Conservation (phyloP, 176 grass and related monocot genomes). For the Ensete ventricosum region DNA sequence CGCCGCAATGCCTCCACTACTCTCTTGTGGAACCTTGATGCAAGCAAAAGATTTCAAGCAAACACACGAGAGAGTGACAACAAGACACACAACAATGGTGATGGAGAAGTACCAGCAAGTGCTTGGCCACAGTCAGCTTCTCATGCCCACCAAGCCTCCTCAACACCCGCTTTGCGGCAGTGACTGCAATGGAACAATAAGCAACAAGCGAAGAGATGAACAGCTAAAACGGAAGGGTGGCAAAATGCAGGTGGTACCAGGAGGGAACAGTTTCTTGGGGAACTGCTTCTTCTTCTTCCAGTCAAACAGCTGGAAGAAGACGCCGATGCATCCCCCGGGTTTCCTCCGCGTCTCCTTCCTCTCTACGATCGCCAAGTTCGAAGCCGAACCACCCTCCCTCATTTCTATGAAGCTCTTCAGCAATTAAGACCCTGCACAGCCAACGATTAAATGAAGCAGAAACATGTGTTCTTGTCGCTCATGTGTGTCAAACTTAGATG, state of each 20-base stretch:
- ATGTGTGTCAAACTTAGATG: not conserved
- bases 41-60: not conserved
- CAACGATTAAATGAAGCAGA: not conserved
- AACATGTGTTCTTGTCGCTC: not conserved
- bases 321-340: slow-evolving; percentile 42
- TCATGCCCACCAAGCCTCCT: slow-evolving; percentile 5
- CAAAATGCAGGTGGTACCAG: slow-evolving; percentile 35
- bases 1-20: slow-evolving; percentile 15
- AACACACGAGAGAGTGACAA: not conserved
- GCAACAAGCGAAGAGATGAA: not conserved
- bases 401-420: slow-evolving; percentile 15
- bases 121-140: slow-evolving; percentile 8
- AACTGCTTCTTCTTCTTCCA: slow-evolving; percentile 49
- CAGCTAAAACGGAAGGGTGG: slow-evolving; percentile 24
- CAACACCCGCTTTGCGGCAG: not conserved
- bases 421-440: not conserved
- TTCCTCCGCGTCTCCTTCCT: slow-evolving; percentile 29
- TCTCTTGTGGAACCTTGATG: slow-evolving; percentile 12
- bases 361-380: slow-evolving; percentile 64
- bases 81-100: not conserved
- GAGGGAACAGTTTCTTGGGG: slow-evolving; percentile 29
- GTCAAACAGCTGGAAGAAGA: slow-evolving; percentile 74
- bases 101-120: slow-evolving; percentile 9
- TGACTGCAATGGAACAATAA: not conserved
- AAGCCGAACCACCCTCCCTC: slow-evolving; percentile 9